Evolutionary conservation across 345 rosid genomes (phyloP).

Genomic region (Eucalyptus brandiana): DNA sequence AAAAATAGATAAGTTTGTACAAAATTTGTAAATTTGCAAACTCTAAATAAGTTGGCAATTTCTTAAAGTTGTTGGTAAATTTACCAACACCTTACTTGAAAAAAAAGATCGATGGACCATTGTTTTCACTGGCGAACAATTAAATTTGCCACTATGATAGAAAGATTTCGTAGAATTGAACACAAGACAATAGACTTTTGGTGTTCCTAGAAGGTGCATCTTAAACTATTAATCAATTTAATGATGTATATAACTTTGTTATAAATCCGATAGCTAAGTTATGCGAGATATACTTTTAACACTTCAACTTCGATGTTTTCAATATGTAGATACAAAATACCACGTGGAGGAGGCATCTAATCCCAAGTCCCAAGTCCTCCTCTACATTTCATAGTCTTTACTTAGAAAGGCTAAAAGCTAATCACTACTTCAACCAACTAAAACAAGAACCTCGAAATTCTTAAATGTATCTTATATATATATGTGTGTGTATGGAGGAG

Average conservation of each 20-base stretch:
- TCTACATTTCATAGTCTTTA: neutral
- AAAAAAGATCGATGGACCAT: neutral
- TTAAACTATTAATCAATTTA: neutral
- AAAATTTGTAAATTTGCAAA: neutral
- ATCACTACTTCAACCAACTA: neutral
- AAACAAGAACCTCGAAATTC: neutral
- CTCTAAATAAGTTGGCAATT: neutral
- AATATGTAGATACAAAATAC: neutral
- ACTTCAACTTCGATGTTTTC: neutral
- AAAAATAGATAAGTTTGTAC: neutral
- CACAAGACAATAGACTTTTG: neutral
- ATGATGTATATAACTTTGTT: neutral
- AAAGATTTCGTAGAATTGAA: neutral
- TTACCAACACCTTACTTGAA: neutral
- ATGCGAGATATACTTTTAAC: neutral
- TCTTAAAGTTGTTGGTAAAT: neutral
- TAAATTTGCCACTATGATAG: neutral
- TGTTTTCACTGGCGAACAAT: neutral
- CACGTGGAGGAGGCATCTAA: neutral
- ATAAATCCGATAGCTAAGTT: neutral
- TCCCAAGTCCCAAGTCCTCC: neutral
- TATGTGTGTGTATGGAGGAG: neutral
- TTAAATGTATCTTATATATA: neutral
- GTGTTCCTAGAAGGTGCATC: neutral
- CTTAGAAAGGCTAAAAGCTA: neutral